A percentile compares a stretch with the other conserved stretches of the same genome.
Conservation (phyloP, 176 grass and related monocot genomes). For the Dactylis glomerata region DNA sequence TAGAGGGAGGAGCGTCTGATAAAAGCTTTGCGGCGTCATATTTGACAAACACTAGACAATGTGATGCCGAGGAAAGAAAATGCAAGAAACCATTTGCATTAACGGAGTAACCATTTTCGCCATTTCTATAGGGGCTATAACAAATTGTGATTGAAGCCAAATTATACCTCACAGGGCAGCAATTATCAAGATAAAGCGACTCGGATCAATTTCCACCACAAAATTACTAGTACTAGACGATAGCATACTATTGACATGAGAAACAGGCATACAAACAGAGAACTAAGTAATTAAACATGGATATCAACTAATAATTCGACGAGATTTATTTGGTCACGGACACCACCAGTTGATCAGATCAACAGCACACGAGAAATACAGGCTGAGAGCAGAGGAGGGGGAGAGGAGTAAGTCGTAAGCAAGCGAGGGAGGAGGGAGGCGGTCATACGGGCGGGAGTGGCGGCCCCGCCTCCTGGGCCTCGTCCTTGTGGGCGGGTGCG, state of each 20-base stretch:
- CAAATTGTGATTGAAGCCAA: too few species aligned
- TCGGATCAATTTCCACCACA: too few species aligned
- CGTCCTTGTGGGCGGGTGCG: neutral
- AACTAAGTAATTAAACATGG: neutral
- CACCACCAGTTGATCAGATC: neutral
- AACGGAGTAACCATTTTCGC: too few species aligned
- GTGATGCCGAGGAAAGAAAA: too few species aligned
- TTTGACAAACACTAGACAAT: too few species aligned
- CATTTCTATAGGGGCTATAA: too few species aligned
- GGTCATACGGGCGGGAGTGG: slow-evolving; percentile 46
- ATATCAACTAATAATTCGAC: neutral
- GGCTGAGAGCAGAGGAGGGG: neutral
- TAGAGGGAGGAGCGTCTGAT: too few species aligned
- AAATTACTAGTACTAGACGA: neutral
- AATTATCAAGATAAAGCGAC: too few species aligned
- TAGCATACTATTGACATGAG: neutral
- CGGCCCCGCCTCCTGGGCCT: neutral
- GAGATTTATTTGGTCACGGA: neutral
- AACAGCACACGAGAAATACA: neutral
- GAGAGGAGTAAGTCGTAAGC: neutral
- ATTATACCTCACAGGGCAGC: too few species aligned
- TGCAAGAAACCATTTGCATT: too few species aligned
- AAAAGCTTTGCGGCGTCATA: too few species aligned
- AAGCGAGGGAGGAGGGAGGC: neutral
- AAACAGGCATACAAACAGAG: neutral